phyloP scores from a whole-genome alignment of 257 asterid species.

The Galeopsis tetrahit region DNA sequence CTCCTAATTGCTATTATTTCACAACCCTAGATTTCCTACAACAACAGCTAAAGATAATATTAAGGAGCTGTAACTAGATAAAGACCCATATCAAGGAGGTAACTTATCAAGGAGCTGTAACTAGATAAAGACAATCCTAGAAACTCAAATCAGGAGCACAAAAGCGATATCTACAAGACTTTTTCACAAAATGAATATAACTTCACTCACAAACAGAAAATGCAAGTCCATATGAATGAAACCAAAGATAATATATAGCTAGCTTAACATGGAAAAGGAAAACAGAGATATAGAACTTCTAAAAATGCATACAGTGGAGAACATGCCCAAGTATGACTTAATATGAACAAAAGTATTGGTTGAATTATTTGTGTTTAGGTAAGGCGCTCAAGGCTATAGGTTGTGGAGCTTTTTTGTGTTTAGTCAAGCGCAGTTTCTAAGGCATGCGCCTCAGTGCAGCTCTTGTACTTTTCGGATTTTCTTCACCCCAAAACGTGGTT shows the following conservation, averaged over 20 bases:
- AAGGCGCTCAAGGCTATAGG: too few relatives aligned
- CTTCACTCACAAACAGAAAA: neutral
- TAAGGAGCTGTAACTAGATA: neutral
- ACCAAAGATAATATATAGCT: neutral
- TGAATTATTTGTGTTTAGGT: too few relatives aligned
- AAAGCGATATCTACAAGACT: neutral
- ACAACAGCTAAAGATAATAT: neutral
- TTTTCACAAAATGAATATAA: neutral
- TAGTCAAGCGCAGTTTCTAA: too few relatives aligned
- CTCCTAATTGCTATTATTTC: conserved; percentile 1
- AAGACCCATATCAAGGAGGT: neutral
- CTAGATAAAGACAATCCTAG: neutral
- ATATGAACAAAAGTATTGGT: neutral
- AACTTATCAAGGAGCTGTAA: neutral
- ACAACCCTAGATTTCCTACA: neutral
- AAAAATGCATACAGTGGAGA: neutral
- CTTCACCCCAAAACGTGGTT: too few relatives aligned
- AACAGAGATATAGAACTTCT: neutral
- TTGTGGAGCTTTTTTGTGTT: too few relatives aligned
- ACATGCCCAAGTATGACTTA: neutral
- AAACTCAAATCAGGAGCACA: neutral
- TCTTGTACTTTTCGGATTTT: too few relatives aligned
- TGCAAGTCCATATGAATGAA: neutral
- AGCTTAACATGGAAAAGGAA: neutral
- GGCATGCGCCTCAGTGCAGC: too few relatives aligned